A percentile compares a stretch with the other conserved stretches of the same genome.
Conservation (phyloP, 192 early-diverging fungal genomes). For the Coemansia sp. region DNA sequence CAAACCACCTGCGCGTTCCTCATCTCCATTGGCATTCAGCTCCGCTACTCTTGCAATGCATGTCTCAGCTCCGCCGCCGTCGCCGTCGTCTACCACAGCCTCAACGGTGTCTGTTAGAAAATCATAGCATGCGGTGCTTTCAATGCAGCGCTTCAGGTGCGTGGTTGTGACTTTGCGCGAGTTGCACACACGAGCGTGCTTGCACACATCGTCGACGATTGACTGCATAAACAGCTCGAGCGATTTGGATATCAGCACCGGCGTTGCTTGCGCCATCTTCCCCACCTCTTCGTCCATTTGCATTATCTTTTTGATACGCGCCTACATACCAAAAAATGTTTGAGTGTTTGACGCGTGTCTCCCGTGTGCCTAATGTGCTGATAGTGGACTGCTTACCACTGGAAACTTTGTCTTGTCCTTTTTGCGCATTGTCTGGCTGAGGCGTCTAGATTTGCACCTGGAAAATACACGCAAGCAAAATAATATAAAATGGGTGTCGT, state of each 20-base stretch:
- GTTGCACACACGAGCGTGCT: conserved; percentile 73
- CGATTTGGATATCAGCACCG: conserved; percentile 84
- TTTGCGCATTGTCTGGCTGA: conserved; percentile 64
- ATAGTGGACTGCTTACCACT: conserved; percentile 64
- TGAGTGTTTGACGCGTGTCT: neutral
- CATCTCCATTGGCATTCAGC: conserved; percentile 11
- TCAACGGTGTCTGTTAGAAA: conserved; percentile 89
- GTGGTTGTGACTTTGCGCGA: conserved; percentile 81
- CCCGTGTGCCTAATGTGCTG: neutral
- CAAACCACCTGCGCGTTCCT: conserved; percentile 12
- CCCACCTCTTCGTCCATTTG: conserved; percentile 98
- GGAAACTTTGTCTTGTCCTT: conserved; percentile 93
- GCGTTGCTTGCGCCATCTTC: conserved; percentile 96
- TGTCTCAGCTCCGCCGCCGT: conserved; percentile 44
- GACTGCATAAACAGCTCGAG: conserved; percentile 95
- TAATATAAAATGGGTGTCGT: neutral
- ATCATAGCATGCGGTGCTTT: conserved; percentile 86
- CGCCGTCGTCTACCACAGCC: conserved; percentile 70
- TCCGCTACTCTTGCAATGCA: conserved; percentile 47
- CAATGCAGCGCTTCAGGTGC: conserved; percentile 80
- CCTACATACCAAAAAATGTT: conserved; percentile 58
- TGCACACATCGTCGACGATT: conserved; percentile 82
- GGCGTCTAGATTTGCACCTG: neutral
- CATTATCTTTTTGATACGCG: conserved; percentile 99
- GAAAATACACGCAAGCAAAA: neutral